Evolutionary conservation across 2,329 filamentous ascomycete species (phyloP).

Genomic region (Cercospora janseana): DNA sequence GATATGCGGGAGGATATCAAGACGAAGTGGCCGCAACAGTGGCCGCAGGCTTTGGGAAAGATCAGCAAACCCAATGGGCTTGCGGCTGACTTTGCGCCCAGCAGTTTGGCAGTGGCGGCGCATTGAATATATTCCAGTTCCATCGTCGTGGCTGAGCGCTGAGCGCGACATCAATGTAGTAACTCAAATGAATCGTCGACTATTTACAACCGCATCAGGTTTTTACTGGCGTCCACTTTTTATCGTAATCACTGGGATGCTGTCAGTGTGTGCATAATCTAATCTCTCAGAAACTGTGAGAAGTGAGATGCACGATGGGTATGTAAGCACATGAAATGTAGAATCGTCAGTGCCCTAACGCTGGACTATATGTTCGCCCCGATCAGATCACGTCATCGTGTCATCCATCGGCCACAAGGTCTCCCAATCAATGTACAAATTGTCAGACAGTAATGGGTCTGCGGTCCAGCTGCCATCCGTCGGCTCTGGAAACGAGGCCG

Average conservation of each 20-base stretch:
- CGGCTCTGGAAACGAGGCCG: conserved; percentile 3
- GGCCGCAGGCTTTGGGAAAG: conserved; percentile 14
- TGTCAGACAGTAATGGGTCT: conserved; percentile 15
- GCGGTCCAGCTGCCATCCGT: conserved; percentile 10
- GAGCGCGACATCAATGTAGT: conserved; percentile 15
- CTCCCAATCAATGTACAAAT: conserved; percentile 23
- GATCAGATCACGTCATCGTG: conserved; percentile 9
- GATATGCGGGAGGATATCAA: conserved; percentile 33
- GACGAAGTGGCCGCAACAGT: conserved; percentile 25
- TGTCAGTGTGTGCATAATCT: too few relatives aligned
- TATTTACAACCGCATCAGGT: too few relatives aligned
- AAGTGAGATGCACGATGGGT: too few relatives aligned
- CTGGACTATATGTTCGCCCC: not conserved
- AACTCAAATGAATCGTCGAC: too few relatives aligned
- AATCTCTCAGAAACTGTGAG: too few relatives aligned
- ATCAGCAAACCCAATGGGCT: conserved; percentile 14
- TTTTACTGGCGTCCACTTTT: too few relatives aligned
- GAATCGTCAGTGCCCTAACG: too few relatives aligned
- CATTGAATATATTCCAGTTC: not conserved
- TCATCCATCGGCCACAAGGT: conserved; percentile 20
- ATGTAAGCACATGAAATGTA: too few relatives aligned
- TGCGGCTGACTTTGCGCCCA: not conserved
- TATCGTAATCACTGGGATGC: too few relatives aligned
- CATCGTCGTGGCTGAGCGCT: conserved; percentile 8
- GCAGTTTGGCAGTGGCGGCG: not conserved